A percentile compares a stretch with the other conserved stretches of the same genome.
Evolutionary conservation across 2,329 filamentous ascomycete genomes (phyloP).

Genomic region (Xylaria sp.): DNA sequence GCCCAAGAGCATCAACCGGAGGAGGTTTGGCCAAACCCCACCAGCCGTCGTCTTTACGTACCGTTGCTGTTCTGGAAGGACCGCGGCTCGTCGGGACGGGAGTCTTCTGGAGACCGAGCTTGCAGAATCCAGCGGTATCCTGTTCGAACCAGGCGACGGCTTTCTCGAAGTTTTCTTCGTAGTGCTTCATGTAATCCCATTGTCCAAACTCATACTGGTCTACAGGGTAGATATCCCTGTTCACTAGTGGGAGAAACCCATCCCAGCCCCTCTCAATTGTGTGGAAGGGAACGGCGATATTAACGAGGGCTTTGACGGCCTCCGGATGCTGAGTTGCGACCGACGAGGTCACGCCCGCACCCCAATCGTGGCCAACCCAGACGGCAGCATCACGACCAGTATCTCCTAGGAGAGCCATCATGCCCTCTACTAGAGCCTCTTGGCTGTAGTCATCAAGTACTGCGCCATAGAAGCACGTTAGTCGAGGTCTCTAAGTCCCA

Average conservation of each 20-base stretch:
- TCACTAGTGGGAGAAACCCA: slow-evolving; percentile 48
- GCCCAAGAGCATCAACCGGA: slow-evolving; percentile 6
- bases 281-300: slow-evolving; percentile 54
- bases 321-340: slow-evolving; percentile 47
- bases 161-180: slow-evolving; percentile 44
- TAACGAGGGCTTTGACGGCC: slow-evolving; percentile 40
- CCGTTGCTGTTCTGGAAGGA: background rate
- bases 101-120: slow-evolving; percentile 17
- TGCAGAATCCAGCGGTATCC: slow-evolving; percentile 35
- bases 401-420: slow-evolving; percentile 49
- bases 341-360: slow-evolving; percentile 43
- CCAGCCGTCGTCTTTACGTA: slow-evolving; percentile 33
- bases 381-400: slow-evolving; percentile 51
- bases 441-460: slow-evolving; percentile 47
- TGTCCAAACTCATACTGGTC: slow-evolving; percentile 52
- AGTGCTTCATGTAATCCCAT: slow-evolving; percentile 48
- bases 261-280: slow-evolving; percentile 54
- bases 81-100: slow-evolving; percentile 46
- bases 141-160: slow-evolving; percentile 34
- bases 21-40: slow-evolving; percentile 18
- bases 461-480: background rate
- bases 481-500: background rate
- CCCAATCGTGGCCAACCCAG: slow-evolving; percentile 61
- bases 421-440: slow-evolving; percentile 48
- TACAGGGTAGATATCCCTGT: slow-evolving; percentile 57